Percentiles rank a stretch among this genome's conserved stretches.
phyloP scores from a whole-genome alignment of 192 early-diverging fungal genomes.

The Obelidium mucronatum region DNA sequence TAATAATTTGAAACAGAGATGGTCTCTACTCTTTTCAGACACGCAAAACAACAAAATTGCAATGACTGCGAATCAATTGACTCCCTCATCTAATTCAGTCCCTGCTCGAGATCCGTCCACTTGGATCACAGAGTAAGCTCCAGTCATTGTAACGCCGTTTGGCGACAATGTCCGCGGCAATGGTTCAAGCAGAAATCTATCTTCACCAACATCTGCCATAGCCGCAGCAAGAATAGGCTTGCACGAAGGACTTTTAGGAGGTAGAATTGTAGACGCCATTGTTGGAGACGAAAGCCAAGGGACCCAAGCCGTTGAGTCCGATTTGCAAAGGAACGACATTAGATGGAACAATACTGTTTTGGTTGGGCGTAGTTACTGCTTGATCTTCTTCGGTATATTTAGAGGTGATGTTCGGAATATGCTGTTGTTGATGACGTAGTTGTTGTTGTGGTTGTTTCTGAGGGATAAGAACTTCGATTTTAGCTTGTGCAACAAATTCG shows the following conservation, averaged over 20 bases:
- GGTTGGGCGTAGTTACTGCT: background rate
- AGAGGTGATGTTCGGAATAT: no score
- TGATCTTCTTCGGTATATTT: background rate
- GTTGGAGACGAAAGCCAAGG: background rate
- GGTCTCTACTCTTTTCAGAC: no score
- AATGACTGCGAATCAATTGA: no score
- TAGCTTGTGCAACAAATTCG: background rate
- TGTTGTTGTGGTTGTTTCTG: background rate
- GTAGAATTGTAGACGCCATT: background rate
- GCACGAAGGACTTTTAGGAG: background rate
- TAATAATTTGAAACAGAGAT: no score
- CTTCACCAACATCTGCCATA: background rate
- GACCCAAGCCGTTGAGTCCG: background rate
- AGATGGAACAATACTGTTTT: background rate
- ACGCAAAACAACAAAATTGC: no score
- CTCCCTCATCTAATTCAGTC: no score
- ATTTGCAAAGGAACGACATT: background rate
- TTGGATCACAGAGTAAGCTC: no score
- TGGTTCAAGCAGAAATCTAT: no score
- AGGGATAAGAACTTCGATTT: background rate
- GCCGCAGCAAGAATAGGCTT: background rate
- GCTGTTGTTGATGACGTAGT: background rate
- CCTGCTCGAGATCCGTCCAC: no score
- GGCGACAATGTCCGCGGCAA: no score
- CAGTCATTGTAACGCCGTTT: no score